Evolutionary conservation across 768 basidiomycete genomes (phyloP), one percentile per base, ranked within the genome.

Genomic region (Lepiota subincarnata): DNA sequence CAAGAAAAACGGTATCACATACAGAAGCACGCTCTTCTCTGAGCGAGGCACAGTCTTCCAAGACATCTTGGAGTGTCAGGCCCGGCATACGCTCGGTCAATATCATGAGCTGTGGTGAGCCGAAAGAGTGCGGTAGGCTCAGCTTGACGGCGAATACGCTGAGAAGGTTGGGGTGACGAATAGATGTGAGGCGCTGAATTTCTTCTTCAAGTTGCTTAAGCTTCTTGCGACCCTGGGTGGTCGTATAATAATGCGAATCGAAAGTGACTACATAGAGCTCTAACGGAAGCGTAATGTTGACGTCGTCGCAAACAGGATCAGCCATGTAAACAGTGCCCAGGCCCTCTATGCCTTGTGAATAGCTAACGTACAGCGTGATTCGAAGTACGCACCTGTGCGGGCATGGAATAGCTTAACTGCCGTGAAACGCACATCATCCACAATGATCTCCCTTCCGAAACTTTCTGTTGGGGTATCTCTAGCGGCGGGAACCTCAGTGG

Each of bases 11-110:
- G 48, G 24, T 24, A 24, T 24, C 24, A 24, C 5, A 24, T 58
- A 91, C 89, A 37, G 78, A 75, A 14, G 85, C 86, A 20, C 87
- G 76, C 35, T 84, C 83, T 63, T 89, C 83, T 44, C 82, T 78
- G n/a, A 94, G 68, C n/a, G 72, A 76, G 28, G 87, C 84, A 48
- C 81, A 84, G 60, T 90, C 86, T 56, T 86, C 81, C n/a, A 94
- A 70, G 4, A 93, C 78, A 55, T 91, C 87, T 39, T 82, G 74
- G 24, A 93, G 65, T 0, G 82, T 85, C 53, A 88, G 68, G 0
- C 82, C 66, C 0, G 89, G 87, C 0, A 76, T 73, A 62, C 87
- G 80, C 61, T 93, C 91, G n/a, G 77, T 81, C 19, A 93, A 73
- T 4, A 94, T 77, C 26, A 79, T 69, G 53, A 94, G 63, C 48